Evolutionary conservation across 2,329 filamentous ascomycete genomes (phyloP).

Genomic region (Hypoxylon sp.): DNA sequence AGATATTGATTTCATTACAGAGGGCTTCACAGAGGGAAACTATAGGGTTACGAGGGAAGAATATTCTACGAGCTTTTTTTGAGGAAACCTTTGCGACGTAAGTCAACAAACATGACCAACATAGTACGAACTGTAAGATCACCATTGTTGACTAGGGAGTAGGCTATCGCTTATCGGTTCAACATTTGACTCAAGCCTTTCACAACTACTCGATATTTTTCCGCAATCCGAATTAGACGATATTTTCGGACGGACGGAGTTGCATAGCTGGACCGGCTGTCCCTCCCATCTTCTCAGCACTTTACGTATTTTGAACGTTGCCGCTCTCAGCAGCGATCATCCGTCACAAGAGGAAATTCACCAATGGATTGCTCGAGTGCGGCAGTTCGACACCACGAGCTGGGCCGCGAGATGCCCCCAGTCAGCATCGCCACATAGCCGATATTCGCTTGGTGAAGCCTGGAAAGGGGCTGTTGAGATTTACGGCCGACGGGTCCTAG

Average conservation of each 20-base stretch:
- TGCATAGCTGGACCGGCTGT: conserved; percentile 4
- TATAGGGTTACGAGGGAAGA: neutral
- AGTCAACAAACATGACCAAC: neutral
- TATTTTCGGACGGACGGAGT: conserved; percentile 10
- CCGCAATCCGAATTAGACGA: conserved; percentile 13
- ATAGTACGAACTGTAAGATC: neutral
- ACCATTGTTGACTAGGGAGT: neutral
- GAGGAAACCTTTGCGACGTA: conserved; percentile 2
- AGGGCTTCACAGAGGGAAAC: neutral
- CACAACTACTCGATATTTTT: conserved; percentile 10
- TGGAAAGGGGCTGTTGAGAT: conserved; percentile 26
- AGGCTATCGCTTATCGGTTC: neutral
- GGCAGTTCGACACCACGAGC: conserved; percentile 7
- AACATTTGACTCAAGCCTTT: conserved; percentile 1
- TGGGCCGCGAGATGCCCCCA: conserved; percentile 10
- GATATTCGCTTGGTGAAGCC: conserved; percentile 12
- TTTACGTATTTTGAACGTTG: neutral
- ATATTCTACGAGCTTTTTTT: too few relatives aligned
- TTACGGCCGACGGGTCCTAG: conserved; percentile 15
- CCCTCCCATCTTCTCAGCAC: neutral
- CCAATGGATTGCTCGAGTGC: conserved; percentile 3
- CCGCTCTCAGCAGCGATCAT: neutral
- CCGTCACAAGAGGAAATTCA: conserved; percentile 1
- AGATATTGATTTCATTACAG: neutral
- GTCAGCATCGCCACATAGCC: neutral